These are phyloP conservation scores for Fusarium transvaalense DNA, from an alignment of 2,329 filamentous ascomycete species.

Conservation along the genomic window DNA sequence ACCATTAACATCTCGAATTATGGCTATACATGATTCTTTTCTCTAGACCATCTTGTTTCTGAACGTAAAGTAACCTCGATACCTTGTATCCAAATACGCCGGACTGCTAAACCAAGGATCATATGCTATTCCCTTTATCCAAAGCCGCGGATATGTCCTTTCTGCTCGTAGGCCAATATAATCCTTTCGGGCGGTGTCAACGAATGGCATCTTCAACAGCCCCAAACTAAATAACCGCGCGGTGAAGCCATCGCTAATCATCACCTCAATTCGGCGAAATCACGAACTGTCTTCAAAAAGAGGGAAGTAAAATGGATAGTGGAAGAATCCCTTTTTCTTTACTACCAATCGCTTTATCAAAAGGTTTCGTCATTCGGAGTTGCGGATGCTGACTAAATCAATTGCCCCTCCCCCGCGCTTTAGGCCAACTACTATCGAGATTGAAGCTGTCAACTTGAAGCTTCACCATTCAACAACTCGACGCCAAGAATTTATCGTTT, in stretches of 20 bases:
- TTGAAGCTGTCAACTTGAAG: conserved; percentile 31
- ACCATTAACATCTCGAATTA: neutral
- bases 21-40: neutral
- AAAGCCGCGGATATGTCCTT: neutral
- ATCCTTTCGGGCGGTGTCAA: neutral
- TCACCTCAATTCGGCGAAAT: conserved; percentile 24
- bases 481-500: neutral
- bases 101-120: neutral
- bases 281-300: conserved; percentile 21
- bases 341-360: neutral
- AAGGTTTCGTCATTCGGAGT: conserved; percentile 38
- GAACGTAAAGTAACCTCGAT: neutral
- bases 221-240: conserved; percentile 36
- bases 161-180: neutral
- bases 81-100: neutral
- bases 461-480: neutral
- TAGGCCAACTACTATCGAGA: neutral
- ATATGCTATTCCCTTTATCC: neutral
- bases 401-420: conserved; percentile 37
- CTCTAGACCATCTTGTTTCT: neutral
- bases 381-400: conserved; percentile 44
- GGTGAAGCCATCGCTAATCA: conserved; percentile 43
- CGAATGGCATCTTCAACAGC: neutral
- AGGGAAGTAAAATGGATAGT: neutral
- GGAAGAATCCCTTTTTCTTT: neutral